These are phyloP conservation scores for Trametes polyzona DNA, from an alignment of 1,284 basidiomycete species.

Conservation along the genomic window DNA sequence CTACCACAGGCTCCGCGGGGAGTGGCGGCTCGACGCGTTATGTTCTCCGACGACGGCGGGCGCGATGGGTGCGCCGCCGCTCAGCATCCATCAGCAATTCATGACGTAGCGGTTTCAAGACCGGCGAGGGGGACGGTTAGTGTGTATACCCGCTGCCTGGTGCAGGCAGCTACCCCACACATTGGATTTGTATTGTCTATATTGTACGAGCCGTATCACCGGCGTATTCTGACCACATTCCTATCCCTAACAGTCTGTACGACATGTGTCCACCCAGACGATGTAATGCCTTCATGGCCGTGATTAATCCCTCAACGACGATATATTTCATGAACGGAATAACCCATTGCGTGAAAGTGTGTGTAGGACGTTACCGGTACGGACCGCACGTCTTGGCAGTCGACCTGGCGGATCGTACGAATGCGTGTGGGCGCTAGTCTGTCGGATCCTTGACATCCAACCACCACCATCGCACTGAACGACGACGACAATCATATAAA, in stretches of 20 bases:
- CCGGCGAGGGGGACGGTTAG: background rate
- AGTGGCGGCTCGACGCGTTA: conserved; percentile 56
- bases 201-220: background rate
- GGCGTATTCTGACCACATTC: background rate
- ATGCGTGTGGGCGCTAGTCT: no score
- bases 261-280: background rate
- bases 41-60: conserved; percentile 30
- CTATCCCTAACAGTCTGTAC: background rate
- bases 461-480: no score
- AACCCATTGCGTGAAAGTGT: no score
- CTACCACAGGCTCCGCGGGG: conserved; percentile 70
- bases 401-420: no score
- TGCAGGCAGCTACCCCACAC: background rate
- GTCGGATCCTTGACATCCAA: no score
- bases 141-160: background rate
- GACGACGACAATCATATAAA: no score
- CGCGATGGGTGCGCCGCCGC: conserved; percentile 13
- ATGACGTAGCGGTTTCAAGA: conserved; percentile 12
- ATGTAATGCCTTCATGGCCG: background rate
- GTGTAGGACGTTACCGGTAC: background rate
- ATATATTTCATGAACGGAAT: background rate
- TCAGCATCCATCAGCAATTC: conserved; percentile 34
- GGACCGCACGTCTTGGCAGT: no score
- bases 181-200: background rate
- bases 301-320: background rate